These are phyloP conservation scores for Corynascus novoguineensis DNA, from an alignment of 495 filamentous ascomycete genomes.

Conservation along the genomic window DNA sequence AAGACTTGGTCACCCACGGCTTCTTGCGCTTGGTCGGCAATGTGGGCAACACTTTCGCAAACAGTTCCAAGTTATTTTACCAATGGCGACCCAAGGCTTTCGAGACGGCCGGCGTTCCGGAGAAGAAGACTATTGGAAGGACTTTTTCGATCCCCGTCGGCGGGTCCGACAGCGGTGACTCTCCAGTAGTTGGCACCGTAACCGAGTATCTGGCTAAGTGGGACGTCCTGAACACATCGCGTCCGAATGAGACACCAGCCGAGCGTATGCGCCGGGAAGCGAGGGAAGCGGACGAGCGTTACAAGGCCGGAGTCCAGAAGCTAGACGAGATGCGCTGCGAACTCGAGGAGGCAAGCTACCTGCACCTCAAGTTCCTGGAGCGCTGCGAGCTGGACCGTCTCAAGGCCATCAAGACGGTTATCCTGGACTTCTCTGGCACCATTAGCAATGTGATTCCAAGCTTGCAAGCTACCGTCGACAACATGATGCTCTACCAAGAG, in stretches of 20 bases:
- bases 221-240: slow-evolving; percentile 85
- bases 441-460: slow-evolving; percentile 98
- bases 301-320: slow-evolving; percentile 77
- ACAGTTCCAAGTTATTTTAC: slow-evolving; percentile 94
- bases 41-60: slow-evolving; percentile 92
- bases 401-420: slow-evolving; percentile 95
- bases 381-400: slow-evolving; percentile 93
- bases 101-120: slow-evolving; percentile 76
- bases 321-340: slow-evolving; percentile 87
- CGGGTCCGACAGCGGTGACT: slow-evolving; percentile 57
- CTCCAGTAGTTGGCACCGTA: slow-evolving; percentile 68
- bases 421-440: slow-evolving; percentile 95
- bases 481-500: slow-evolving; percentile 99
- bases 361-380: slow-evolving; percentile 93
- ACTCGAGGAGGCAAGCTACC: slow-evolving; percentile 87
- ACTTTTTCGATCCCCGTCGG: slow-evolving; percentile 56
- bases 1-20: slow-evolving; percentile 81
- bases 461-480: slow-evolving; percentile 88
- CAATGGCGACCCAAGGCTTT: slow-evolving; percentile 94
- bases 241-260: slow-evolving; percentile 78
- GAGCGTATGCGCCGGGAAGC: slow-evolving; percentile 87
- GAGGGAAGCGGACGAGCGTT: slow-evolving; percentile 83
- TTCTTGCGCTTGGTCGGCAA: slow-evolving; percentile 88
- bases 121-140: slow-evolving; percentile 71
- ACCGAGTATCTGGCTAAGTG: slow-evolving; percentile 83